phyloP scores from a whole-genome alignment of 768 basidiomycete species.

The Sarcodon aspratus region DNA sequence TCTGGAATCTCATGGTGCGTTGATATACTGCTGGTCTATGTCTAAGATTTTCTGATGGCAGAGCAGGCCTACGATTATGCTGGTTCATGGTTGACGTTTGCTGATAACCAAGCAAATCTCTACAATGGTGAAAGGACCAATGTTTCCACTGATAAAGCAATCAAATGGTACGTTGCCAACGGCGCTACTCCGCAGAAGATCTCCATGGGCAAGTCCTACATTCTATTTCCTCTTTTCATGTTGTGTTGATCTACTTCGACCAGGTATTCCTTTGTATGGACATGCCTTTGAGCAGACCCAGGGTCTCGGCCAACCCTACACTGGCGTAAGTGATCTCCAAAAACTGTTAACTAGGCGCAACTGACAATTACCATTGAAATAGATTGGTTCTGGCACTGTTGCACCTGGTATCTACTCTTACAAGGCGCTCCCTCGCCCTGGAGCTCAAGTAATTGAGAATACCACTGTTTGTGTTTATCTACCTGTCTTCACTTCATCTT shows the following conservation, averaged over 20 bases:
- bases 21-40: neutral
- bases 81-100: slow-evolving; percentile 61
- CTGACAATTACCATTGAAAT: neutral
- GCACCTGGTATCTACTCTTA: slow-evolving; percentile 73
- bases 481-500: slow-evolving; percentile 45
- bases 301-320: slow-evolving; percentile 58
- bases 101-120: slow-evolving; percentile 38
- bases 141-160: slow-evolving; percentile 56
- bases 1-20: slow-evolving; percentile 75
- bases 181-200: slow-evolving; percentile 62
- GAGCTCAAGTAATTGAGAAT: slow-evolving; percentile 6
- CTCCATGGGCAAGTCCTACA: slow-evolving; percentile 36
- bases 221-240: neutral
- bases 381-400: slow-evolving; percentile 66
- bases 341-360: neutral
- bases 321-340: slow-evolving; percentile 32
- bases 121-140: slow-evolving; percentile 53
- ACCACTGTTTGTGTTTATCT: neutral
- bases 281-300: slow-evolving; percentile 63
- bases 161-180: slow-evolving; percentile 44
- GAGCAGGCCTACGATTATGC: slow-evolving; percentile 63
- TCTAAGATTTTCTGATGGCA: slow-evolving; percentile 1
- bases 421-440: slow-evolving; percentile 48
- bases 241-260: neutral
- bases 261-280: slow-evolving; percentile 72